Conservation (phyloP, 306 rosid species). For the Gastrolobium villosum region DNA sequence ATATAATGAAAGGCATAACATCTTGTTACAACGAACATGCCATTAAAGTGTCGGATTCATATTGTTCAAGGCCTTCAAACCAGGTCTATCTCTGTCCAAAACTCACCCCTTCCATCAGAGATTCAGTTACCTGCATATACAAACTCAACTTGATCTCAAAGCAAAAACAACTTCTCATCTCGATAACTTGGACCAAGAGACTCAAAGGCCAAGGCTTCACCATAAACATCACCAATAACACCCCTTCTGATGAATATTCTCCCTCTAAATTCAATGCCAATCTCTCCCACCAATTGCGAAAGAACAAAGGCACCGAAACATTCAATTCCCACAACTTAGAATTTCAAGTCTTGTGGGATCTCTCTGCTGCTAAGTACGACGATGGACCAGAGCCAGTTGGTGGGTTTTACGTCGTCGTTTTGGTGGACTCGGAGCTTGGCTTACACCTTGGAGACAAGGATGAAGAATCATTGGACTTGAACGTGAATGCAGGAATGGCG, state of each 20-base stretch:
- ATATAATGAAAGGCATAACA: slow-evolving; percentile 76
- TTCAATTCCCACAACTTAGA: slow-evolving; percentile 42
- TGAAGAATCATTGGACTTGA: slow-evolving; percentile 32
- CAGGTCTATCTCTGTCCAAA: slow-evolving; percentile 63
- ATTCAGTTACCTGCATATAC: slow-evolving; percentile 65
- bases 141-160: slow-evolving; percentile 51
- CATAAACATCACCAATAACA: slow-evolving; percentile 44
- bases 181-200: slow-evolving; percentile 65
- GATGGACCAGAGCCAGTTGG: slow-evolving; percentile 72
- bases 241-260: not conserved
- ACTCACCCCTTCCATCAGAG: slow-evolving; percentile 54
- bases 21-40: slow-evolving; percentile 94
- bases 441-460: slow-evolving; percentile 69
- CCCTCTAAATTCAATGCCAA: slow-evolving; percentile 31
- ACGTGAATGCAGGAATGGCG: not conserved
- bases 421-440: slow-evolving; percentile 65
- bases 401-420: slow-evolving; percentile 64
- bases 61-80: slow-evolving; percentile 82
- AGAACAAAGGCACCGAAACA: slow-evolving; percentile 56
- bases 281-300: slow-evolving; percentile 43
- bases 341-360: slow-evolving; percentile 74
- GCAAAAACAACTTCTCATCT: slow-evolving; percentile 57
- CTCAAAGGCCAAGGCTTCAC: slow-evolving; percentile 59
- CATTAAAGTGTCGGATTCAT: slow-evolving; percentile 79
- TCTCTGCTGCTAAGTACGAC: slow-evolving; percentile 64